Base-by-base conservation (phyloP, 2,329 filamentous ascomycete species). In the Botrytis squamosa region DNA sequence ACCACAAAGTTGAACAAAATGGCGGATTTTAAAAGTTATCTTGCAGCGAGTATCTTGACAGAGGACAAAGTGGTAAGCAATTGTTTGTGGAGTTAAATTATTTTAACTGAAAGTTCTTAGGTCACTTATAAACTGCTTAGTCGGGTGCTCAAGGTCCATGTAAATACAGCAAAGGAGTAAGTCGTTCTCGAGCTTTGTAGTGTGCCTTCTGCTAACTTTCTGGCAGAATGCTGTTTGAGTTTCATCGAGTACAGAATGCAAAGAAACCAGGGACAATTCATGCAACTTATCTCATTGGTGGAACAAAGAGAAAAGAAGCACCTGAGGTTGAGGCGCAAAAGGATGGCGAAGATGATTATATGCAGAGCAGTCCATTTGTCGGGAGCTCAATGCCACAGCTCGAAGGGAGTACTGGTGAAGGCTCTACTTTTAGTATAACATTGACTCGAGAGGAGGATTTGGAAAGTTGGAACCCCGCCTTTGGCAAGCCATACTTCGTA, bases 221-320 rank as follows among this genome's bases (percentile, higher is more conserved):
- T 76, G n/a, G 29, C 70, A 97, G 92, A 82, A 97, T 96, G 88
- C 89, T 95, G 25, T 97, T 89, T 83, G 93, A 97, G 46, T 98
- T 97, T 78, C 89, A 98, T 82, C 86, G 87, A 75, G 88, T 86
- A 73, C 92, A 97, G 81, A 97, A 94, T 82, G 86, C 85, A 72
- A 93, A 92, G 82, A 92, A 90, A 75, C 87, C 92, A 0, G 88
- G 89, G 36, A 91, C 90, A 40, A 86, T 98, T n/a, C 89, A 97
- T 83, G 96, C 95, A 63, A 98, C 94, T n/a, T 99, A 98, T 83
- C 85, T 98, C 67, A 81, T 99, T 64, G 92, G 91, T 69, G 96
- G 95, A 57, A 88, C 85, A 36, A 92, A 89, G 79, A 85, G 83
- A 71, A 79, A 80, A 9, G 80, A 81, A 29, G 81, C 83, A 22